Conservation (phyloP, 208 protist genomes). For the Trypanosoma brucei region DNA sequence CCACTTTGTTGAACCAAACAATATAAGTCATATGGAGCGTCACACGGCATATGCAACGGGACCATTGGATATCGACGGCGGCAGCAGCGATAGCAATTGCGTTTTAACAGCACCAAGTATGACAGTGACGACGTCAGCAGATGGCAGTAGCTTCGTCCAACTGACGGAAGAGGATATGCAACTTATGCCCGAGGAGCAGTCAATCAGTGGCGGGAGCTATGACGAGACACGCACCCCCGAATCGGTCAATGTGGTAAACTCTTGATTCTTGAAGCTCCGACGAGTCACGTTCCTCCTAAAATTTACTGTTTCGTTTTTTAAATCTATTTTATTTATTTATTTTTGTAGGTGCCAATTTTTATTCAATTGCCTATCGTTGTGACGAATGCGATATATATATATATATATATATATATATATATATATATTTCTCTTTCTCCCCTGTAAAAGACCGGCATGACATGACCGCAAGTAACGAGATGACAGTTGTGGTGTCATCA, state of each 20-base stretch:
- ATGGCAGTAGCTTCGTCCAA: constrained; percentile 23
- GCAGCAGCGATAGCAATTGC: constrained; percentile 5
- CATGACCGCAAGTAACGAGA: no score
- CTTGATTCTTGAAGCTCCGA: no score
- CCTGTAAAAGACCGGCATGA: background rate
- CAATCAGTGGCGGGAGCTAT: background rate
- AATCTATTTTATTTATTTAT: background rate
- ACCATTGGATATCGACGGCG: background rate
- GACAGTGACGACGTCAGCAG: constrained; percentile 1
- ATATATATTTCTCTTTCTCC: constrained; percentile 1
- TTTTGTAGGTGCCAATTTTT: background rate
- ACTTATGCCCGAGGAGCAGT: background rate
- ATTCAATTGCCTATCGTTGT: background rate
- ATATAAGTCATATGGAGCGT: background rate
- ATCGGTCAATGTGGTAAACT: background rate
- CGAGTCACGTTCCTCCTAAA: background rate
- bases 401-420: constrained; percentile 19
- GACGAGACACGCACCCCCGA: background rate
- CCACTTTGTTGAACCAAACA: background rate
- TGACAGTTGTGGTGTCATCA: no score
- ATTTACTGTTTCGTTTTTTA: background rate
- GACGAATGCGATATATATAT: background rate
- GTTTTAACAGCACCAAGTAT: constrained; percentile 1
- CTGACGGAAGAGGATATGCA: constrained; percentile 26
- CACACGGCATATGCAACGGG: background rate